Evolutionary conservation across 2,329 filamentous ascomycete species (phyloP), one percentile per base, ranked within the genome.

Genomic region (Colletotrichum sansevieriae): DNA sequence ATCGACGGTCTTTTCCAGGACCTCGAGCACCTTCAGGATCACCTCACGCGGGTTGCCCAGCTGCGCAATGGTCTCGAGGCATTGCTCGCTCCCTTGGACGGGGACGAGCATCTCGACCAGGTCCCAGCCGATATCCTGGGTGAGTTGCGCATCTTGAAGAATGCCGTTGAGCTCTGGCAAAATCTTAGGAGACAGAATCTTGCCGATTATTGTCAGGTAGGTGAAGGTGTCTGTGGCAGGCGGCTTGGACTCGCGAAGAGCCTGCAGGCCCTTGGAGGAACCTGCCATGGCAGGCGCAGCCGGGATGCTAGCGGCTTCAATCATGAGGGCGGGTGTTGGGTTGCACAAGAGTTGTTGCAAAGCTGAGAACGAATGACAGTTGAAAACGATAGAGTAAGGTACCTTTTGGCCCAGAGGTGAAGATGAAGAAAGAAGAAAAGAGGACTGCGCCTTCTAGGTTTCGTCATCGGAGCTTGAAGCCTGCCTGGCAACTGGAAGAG

Each of bases 91-190:
- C 12, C 86, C 88, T 1, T 91, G 84, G 5, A 94, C 80, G 41
- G 88, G 84, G 25, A 94, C 84, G 4, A 96, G 85, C 75, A 93
- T 88, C 75, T 92, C 90, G 22, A 96, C 90, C 59, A 95, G 82
- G 77, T 96, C 93, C 93, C 93, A 96, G 57, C 93, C 93, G 74
- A 95, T 94, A 65, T 93, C 91, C 69, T 87, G 87, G 3, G 92
- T 93, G 65, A 95, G 82, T 66, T 87, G 83, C 10, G 84, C 83
- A 83, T 93, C 89, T 77, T 92, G 88, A 18, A 93, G 83, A 41
- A 92, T 88, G 22, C 90, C 84, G 73, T 93, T 87, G 52, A 95
- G 83, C 3, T 87, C 81, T 1, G 91, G 90, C 49, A 95, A 82
- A 69, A 91, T 84, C 68, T 90, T 88, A 18, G 88, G 84, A 5